A percentile compares a stretch with the other conserved stretches of the same genome.
These are phyloP conservation scores for Tuber brumale DNA, from an alignment of 495 filamentous ascomycete species.

Conservation along the genomic window DNA sequence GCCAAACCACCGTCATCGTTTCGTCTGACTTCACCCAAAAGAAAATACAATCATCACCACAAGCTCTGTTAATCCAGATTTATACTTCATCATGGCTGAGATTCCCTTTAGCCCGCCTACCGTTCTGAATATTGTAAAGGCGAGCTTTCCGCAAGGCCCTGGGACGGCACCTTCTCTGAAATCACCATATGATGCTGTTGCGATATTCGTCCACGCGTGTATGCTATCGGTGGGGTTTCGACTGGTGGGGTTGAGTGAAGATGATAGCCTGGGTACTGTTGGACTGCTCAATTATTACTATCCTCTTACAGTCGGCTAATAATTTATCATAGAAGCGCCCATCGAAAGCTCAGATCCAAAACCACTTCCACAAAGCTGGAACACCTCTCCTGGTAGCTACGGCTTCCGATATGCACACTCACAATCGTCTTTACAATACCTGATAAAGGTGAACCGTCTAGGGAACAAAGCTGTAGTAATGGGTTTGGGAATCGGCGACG, in stretches of 20 bases:
- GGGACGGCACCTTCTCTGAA: slow-evolving; percentile 56
- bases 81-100: slow-evolving; percentile 22
- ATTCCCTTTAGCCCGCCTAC: slow-evolving; percentile 40
- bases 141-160: slow-evolving; percentile 50
- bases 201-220: slow-evolving; percentile 75
- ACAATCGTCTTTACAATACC: slow-evolving; percentile 80
- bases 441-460: slow-evolving; percentile 74
- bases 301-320: slow-evolving; percentile 6
- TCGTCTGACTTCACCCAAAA: background rate
- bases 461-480: slow-evolving; percentile 77
- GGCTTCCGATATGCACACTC: slow-evolving; percentile 73
- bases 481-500: slow-evolving; percentile 69
- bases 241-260: slow-evolving; percentile 74
- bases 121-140: slow-evolving; percentile 54
- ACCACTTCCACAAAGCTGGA: slow-evolving; percentile 50
- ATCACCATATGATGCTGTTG: slow-evolving; percentile 74
- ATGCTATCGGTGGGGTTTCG: slow-evolving; percentile 76
- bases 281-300: slow-evolving; percentile 1
- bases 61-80: background rate
- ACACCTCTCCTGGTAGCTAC: slow-evolving; percentile 41
- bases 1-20: background rate
- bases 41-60: background rate
- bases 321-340: slow-evolving; percentile 45
- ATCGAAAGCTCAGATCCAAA: slow-evolving; percentile 46
- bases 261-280: slow-evolving; percentile 57